Evolutionary conservation across 331 rosid genomes (phyloP), one percentile per base, ranked within the genome.

Genomic region (Telfairia occidentalis): DNA sequence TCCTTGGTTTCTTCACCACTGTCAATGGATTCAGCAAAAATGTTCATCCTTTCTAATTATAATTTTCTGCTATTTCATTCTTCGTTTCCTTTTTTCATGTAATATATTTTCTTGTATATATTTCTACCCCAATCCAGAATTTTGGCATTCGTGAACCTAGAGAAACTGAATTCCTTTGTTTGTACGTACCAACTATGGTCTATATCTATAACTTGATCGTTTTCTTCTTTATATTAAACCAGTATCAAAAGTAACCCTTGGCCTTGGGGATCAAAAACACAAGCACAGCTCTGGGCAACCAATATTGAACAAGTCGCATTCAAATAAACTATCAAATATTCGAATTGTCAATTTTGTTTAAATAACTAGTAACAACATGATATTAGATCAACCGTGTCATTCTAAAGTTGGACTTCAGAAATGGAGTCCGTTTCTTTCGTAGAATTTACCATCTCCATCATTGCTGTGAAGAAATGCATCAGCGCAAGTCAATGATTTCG

Each of bases 401-500:
- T n/a, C n/a, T n/a, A n/a, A n/a, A n/a, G n/a, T n/a, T n/a, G n/a
- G n/a, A n/a, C n/a, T n/a, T n/a, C n/a, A n/a, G n/a, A n/a, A 16
- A 5, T 30, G 29, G 42, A 32, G 45, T 34, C 15, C 8, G 15
- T 1, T 29, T 60, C 42, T 60, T 15, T 60, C 21, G 23, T 32
- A 61, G 2, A 32, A 30, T 30, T 2, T 16, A 30, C 24, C 43
- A 15, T 30, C 38, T 5, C 42, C 67, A 15, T 13, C 11, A 30
- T 23, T 15, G 67, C 67, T 16, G n/a, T 2, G 26, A 2, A 16
- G 42, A 28, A 15, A 32, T 34, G 26, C 71, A 18, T 91, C 79
- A 87, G n/a, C 94, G 94, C 83, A 90, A 82, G 77, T 90, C 96
- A 59, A 87, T 84, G 65, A 93, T 88, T 84, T 91, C 96, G 76